These are phyloP conservation scores for Strobilomyces confusus DNA, from an alignment of 768 basidiomycete genomes.

Conservation along the genomic window DNA sequence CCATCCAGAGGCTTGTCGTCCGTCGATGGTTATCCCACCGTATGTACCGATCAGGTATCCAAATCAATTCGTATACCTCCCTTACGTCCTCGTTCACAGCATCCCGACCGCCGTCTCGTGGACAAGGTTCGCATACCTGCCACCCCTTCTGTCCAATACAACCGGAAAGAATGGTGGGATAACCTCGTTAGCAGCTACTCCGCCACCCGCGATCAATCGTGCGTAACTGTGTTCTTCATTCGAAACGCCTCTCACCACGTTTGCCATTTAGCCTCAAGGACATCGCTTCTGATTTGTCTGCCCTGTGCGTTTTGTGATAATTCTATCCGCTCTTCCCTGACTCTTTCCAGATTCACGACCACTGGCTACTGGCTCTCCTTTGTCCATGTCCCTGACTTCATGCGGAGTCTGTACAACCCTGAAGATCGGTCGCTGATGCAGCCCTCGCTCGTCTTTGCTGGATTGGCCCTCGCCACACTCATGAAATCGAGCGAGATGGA, in stretches of 20 bases:
- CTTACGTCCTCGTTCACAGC: constrained; percentile 20
- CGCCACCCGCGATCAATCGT: constrained; percentile 41
- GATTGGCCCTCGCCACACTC: constrained; percentile 65
- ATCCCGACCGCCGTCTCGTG: constrained; percentile 23
- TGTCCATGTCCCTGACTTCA: constrained; percentile 54
- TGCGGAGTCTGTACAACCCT: constrained; percentile 47
- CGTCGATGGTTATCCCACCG: constrained; percentile 24
- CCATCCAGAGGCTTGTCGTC: constrained; percentile 27
- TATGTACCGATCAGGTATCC: constrained; percentile 12
- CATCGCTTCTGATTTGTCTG: constrained; percentile 47
- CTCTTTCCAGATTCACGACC: constrained; percentile 50
- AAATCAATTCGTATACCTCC: neutral
- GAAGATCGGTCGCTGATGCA: constrained; percentile 57
- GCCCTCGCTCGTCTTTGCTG: constrained; percentile 65
- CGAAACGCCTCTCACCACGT: constrained; percentile 1
- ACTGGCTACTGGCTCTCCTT: constrained; percentile 68
- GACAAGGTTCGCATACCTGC: constrained; percentile 28
- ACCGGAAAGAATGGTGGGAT: constrained; percentile 46
- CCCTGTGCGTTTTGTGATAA: constrained; percentile 40
- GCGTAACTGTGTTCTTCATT: constrained; percentile 8
- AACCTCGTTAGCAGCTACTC: constrained; percentile 42
- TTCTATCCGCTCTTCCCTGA: constrained; percentile 4
- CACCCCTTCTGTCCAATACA: constrained; percentile 31
- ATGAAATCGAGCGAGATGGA: constrained; percentile 72
- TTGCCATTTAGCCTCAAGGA: constrained; percentile 39